Evolutionary conservation across 2,329 filamentous ascomycete species (phyloP).

Genomic region (Cladosporium sp.): DNA sequence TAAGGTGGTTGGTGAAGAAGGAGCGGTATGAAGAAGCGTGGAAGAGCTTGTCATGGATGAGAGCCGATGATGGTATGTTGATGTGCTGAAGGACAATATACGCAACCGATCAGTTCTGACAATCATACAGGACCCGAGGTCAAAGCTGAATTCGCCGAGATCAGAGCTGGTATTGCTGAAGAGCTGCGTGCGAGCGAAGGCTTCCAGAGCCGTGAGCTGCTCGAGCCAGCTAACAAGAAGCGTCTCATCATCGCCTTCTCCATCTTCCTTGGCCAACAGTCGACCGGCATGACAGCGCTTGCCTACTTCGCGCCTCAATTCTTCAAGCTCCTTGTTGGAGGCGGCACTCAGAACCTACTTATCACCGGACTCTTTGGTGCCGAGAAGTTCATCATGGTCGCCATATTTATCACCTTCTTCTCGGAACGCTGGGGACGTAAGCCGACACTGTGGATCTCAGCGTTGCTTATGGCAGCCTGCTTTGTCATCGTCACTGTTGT

Average conservation of each 20-base stretch:
- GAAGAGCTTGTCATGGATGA: constrained; percentile 49
- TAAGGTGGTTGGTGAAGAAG: constrained; percentile 48
- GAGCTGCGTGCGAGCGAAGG: constrained; percentile 41
- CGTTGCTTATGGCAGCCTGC: constrained; percentile 32
- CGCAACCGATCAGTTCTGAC: neutral
- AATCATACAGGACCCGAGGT: constrained; percentile 21
- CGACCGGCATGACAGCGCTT: constrained; percentile 51
- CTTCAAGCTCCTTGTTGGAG: constrained; percentile 49
- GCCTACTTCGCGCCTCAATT: constrained; percentile 55
- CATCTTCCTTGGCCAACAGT: constrained; percentile 51
- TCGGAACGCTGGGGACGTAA: constrained; percentile 45
- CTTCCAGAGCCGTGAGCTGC: constrained; percentile 37
- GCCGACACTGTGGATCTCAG: constrained; percentile 25
- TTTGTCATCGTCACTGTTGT: constrained; percentile 33
- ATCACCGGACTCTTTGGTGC: constrained; percentile 53
- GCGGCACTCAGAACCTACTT: constrained; percentile 43
- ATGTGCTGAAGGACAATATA: too few relatives aligned
- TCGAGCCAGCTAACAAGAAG: constrained; percentile 42
- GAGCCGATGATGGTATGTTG: constrained; percentile 37
- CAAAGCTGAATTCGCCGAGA: constrained; percentile 48
- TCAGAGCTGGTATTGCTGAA: constrained; percentile 44
- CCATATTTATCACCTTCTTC: constrained; percentile 49
- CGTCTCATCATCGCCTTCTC: constrained; percentile 43
- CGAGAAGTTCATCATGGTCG: constrained; percentile 49
- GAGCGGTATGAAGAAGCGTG: constrained; percentile 45